Conservation (phyloP, 164 flowering plant species). For the Nymphaea thermarum region DNA sequence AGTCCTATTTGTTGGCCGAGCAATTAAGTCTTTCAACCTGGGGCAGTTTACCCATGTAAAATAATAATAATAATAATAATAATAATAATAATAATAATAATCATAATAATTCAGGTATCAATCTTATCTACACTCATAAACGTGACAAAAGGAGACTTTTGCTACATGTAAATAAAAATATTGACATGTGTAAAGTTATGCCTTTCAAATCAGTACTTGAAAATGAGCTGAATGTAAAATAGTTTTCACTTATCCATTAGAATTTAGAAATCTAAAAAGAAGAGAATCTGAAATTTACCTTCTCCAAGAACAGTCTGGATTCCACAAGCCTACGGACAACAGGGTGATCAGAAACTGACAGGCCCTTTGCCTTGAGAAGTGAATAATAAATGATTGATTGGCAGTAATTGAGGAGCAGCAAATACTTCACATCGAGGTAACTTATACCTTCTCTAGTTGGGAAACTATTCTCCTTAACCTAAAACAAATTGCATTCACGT, state of each 20-base stretch:
- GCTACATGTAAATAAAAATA: too few species aligned
- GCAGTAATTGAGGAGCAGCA: constrained; percentile 74
- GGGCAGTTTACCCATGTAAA: too few species aligned
- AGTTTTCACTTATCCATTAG: neutral
- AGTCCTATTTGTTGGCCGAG: too few species aligned
- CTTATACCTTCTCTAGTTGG: constrained; percentile 81
- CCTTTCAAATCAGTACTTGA: too few species aligned
- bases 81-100: too few species aligned
- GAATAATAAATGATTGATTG: constrained; percentile 80
- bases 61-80: too few species aligned
- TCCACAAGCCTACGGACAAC: constrained; percentile 75
- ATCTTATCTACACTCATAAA: too few species aligned
- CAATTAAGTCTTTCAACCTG: too few species aligned
- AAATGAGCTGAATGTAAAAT: neutral
- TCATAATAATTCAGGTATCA: too few species aligned
- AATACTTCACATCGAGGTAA: constrained; percentile 84
- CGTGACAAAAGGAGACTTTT: too few species aligned
- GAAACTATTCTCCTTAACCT: constrained; percentile 67
- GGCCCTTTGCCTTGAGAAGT: constrained; percentile 78
- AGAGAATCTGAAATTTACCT: constrained; percentile 29
- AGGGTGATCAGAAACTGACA: constrained; percentile 76
- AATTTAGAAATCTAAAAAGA: neutral
- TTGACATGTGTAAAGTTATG: too few species aligned
- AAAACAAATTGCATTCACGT: neutral
- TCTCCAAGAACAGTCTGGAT: constrained; percentile 74